These are phyloP conservation scores for Haplosporangium sp. DNA, from an alignment of 371 early-diverging fungal species.

Conservation along the genomic window DNA sequence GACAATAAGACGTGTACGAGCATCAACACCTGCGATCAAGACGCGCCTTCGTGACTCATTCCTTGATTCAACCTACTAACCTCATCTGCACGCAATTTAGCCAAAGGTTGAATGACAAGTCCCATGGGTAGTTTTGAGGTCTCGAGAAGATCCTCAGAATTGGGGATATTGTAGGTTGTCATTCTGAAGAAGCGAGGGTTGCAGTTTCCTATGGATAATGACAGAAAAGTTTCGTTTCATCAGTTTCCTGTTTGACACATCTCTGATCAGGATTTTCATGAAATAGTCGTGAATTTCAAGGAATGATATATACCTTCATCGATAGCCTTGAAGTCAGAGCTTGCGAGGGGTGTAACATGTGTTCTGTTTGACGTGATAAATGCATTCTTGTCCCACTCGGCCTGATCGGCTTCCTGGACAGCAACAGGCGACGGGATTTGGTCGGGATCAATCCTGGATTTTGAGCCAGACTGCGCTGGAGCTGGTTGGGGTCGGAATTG, in stretches of 20 bases:
- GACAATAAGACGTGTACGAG: no score
- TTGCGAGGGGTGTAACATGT: constrained; percentile 79
- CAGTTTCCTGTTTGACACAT: no score
- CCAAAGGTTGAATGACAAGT: constrained; percentile 91
- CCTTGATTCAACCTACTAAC: constrained; percentile 41
- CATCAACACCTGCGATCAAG: neutral
- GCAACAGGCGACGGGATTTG: constrained; percentile 93
- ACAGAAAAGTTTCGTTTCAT: no score
- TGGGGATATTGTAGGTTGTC: constrained; percentile 87
- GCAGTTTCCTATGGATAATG: constrained; percentile 81
- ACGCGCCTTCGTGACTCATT: no score
- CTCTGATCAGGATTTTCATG: no score
- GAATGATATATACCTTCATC: constrained; percentile 79
- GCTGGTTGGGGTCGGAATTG: constrained; percentile 36
- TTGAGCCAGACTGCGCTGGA: constrained; percentile 37
- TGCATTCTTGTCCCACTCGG: constrained; percentile 64
- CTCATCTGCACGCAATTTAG: constrained; percentile 80
- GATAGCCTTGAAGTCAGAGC: constrained; percentile 79
- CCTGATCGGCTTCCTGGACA: constrained; percentile 84
- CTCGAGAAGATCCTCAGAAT: constrained; percentile 79
- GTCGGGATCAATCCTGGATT: constrained; percentile 89
- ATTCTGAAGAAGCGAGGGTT: constrained; percentile 94
- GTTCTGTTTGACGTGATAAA: constrained; percentile 79
- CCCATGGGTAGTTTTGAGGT: constrained; percentile 88
- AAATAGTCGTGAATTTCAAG: neutral